phyloP scores from a whole-genome alignment of 2,329 filamentous ascomycete species.

The Rutstroemia sp. region DNA sequence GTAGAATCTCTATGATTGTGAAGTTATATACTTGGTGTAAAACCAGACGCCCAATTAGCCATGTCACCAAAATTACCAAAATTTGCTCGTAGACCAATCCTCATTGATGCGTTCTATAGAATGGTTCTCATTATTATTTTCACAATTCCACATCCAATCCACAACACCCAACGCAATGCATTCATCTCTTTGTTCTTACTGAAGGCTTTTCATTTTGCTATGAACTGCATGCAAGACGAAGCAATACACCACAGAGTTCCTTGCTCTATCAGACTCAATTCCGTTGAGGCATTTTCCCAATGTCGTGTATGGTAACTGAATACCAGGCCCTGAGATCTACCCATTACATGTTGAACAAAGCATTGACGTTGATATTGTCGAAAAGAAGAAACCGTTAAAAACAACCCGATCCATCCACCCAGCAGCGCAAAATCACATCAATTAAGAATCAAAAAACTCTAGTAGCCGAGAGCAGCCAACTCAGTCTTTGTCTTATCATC shows the following conservation, averaged over 20 bases:
- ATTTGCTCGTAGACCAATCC: neutral
- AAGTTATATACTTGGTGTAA: no score
- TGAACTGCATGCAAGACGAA: conserved; percentile 28
- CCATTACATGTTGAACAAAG: conserved; percentile 27
- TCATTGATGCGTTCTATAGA: neutral
- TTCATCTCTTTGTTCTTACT: conserved; percentile 21
- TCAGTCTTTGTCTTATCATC: conserved; percentile 81
- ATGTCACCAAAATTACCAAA: no score
- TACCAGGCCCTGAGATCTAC: conserved; percentile 27
- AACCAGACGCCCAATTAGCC: no score
- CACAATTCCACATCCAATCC: conserved; percentile 5
- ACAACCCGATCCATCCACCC: conserved; percentile 16
- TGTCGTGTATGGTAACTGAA: conserved; percentile 17
- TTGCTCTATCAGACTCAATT: conserved; percentile 24
- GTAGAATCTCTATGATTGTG: no score
- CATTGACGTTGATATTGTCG: conserved; percentile 26
- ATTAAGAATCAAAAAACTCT: conserved; percentile 36
- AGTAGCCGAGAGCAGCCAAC: conserved; percentile 89
- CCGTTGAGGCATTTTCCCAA: conserved; percentile 25
- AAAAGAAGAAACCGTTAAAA: conserved; percentile 21
- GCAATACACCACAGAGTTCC: conserved; percentile 28
- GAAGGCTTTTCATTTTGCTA: conserved; percentile 27
- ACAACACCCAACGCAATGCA: conserved; percentile 7
- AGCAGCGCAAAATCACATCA: conserved; percentile 15
- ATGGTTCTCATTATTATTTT: neutral